Base-by-base conservation (phyloP, 148 eudicot species). In the Limonium bicolor region DNA sequence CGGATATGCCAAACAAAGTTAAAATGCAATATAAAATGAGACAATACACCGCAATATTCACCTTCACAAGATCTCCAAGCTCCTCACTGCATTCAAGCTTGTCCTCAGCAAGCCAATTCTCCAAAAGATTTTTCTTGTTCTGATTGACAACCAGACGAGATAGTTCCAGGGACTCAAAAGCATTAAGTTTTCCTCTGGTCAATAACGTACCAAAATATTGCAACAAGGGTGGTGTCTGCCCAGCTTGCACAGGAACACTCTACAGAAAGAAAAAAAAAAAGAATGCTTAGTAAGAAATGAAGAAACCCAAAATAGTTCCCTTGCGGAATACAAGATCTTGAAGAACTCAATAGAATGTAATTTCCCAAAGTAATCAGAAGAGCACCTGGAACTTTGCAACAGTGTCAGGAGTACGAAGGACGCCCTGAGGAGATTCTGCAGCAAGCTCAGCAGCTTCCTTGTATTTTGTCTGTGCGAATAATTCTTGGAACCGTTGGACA, bases 391-490 rank as follows among this genome's bases (percentile, higher is more conserved):
- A 90, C 62, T 90, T 90, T 27, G 99, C 88, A 60, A 90, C 99
- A 27, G 99, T 90, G 50, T 90, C 99, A 56, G 99, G 95, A 21
- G 99, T 90, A 9, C 99, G 84, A 42, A 90, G 77, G 43, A 90
- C 78, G 36, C 95, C 95, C 56, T 90, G 95, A 15, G 99, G 99
- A 57, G 99, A 85, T 59, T 90, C 99, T 53, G 99, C 99, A 58
- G 99, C 99, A 69, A 90, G 99, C 64, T 81, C 99, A 24, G 95
- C 99, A 64, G 99, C 99, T 64, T 90, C 99, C 52, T 90, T 90
- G 27, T 90, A 90, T 71, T 90, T 90, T 41, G 95, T 85, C 63
- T 90, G 95, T 60, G 99, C 82, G 64, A 90, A 90, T 56, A 90
- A 59, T 50, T 90, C 99, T 65, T 90, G 99, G 61, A 90, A 90